These are phyloP conservation scores for Salix exigua DNA, from an alignment of 345 rosid genomes.

Conservation along the genomic window DNA sequence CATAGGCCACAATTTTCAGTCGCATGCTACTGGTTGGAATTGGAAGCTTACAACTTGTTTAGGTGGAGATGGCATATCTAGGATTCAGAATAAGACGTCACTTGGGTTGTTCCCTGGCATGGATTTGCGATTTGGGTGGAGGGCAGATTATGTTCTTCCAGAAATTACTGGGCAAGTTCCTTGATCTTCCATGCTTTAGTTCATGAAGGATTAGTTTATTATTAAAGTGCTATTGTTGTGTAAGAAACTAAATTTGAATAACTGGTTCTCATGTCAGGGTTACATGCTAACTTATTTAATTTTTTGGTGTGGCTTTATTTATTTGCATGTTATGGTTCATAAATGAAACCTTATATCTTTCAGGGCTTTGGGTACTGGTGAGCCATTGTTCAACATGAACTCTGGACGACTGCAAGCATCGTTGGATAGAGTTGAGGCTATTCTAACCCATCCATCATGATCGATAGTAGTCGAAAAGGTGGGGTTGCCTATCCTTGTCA, in stretches of 20 bases:
- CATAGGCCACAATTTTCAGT: slow-evolving; percentile 70
- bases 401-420: slow-evolving; percentile 82
- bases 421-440: slow-evolving; percentile 77
- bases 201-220: not conserved
- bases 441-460: slow-evolving; percentile 47
- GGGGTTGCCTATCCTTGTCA: not conserved
- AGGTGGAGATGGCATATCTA: slow-evolving; percentile 84
- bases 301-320: not conserved
- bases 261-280: not conserved
- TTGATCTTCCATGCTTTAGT: slow-evolving; percentile 9
- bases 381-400: slow-evolving; percentile 78
- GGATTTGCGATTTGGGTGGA: slow-evolving; percentile 87
- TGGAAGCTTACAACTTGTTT: slow-evolving; percentile 86
- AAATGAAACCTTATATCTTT: slow-evolving; percentile 21
- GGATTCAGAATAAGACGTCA: slow-evolving; percentile 73
- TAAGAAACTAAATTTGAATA: too few relatives aligned
- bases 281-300: not conserved
- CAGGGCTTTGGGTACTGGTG: slow-evolving; percentile 77
- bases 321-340: slow-evolving; percentile 4
- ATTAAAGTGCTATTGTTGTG: not conserved
- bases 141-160: slow-evolving; percentile 83
- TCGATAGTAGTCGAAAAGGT: not conserved
- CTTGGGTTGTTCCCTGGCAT: slow-evolving; percentile 74
- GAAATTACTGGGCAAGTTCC: slow-evolving; percentile 73
- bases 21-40: slow-evolving; percentile 78